Percentiles rank a stretch among this genome's conserved stretches.
Conservation (phyloP, 2,329 filamentous ascomycete genomes). For the Verticillium dahliae region DNA sequence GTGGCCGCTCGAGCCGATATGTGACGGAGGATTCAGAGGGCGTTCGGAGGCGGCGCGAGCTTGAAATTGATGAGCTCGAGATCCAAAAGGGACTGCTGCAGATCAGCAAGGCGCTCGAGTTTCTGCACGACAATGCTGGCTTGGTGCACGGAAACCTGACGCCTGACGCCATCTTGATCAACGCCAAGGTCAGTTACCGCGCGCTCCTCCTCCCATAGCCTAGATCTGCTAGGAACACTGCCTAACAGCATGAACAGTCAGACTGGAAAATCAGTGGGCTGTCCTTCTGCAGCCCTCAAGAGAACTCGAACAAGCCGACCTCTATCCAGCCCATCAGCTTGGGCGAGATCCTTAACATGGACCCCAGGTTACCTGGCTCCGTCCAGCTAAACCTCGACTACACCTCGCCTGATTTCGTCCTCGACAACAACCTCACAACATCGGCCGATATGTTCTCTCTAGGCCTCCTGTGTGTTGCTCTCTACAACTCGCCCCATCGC, state of each 20-base stretch:
- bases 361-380: constrained; percentile 70
- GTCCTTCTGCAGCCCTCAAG: constrained; percentile 77
- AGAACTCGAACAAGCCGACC: constrained; percentile 66
- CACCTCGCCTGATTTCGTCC: constrained; percentile 86
- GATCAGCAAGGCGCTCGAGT: constrained; percentile 88
- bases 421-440: constrained; percentile 81
- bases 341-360: constrained; percentile 77
- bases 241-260: constrained; percentile 48
- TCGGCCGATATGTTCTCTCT: constrained; percentile 92
- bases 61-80: constrained; percentile 94
- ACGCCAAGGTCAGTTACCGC: constrained; percentile 67
- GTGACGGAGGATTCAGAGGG: constrained; percentile 76
- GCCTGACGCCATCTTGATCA: constrained; percentile 88
- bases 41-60: constrained; percentile 64
- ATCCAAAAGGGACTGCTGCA: constrained; percentile 95
- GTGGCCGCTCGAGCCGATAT: constrained; percentile 69
- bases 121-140: constrained; percentile 89
- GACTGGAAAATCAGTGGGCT: constrained; percentile 99
- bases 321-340: constrained; percentile 75
- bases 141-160: constrained; percentile 93
- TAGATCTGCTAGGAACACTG: neutral
- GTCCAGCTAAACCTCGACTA: constrained; percentile 93
- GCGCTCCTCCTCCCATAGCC: neutral
- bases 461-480: constrained; percentile 77
- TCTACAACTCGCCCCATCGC: constrained; percentile 90